Conservation (phyloP, 164 flowering plant genomes). For the Chimonanthus salicifolius region DNA sequence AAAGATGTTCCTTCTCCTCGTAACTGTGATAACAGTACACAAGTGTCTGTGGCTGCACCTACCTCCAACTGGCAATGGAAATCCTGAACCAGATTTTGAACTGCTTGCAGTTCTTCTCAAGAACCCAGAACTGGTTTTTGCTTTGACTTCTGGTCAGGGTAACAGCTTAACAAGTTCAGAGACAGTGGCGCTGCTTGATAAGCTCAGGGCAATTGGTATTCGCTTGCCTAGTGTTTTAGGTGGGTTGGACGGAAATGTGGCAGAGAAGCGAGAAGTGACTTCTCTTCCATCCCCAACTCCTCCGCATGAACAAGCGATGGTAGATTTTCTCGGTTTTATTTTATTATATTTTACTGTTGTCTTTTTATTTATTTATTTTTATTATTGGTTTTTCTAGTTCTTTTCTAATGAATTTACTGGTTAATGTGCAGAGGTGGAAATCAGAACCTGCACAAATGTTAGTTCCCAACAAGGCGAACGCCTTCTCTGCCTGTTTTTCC, state of each 20-base stretch:
- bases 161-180: conserved; percentile 53
- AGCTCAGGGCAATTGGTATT: conserved; percentile 55
- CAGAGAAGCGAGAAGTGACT: conserved; percentile 18
- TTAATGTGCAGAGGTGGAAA: conserved; percentile 54
- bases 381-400: not conserved
- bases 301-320: conserved; percentile 64
- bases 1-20: conserved; percentile 11
- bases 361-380: not conserved
- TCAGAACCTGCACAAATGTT: conserved; percentile 20
- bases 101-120: conserved; percentile 80
- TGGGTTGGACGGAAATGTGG: conserved; percentile 24
- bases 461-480: not conserved
- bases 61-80: conserved; percentile 4
- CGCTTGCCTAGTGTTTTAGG: conserved; percentile 24
- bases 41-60: conserved; percentile 12
- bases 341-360: not conserved
- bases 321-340: conserved; percentile 34
- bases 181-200: conserved; percentile 71
- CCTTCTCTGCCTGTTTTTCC: conserved; percentile 29
- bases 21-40: not conserved
- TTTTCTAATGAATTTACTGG: not conserved
- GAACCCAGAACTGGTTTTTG: conserved; percentile 86
- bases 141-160: conserved; percentile 79
- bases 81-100: conserved; percentile 71
- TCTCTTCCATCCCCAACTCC: conserved; percentile 95